Base-by-base conservation (phyloP, 1,284 basidiomycete genomes). In the Trametes versicolor region DNA sequence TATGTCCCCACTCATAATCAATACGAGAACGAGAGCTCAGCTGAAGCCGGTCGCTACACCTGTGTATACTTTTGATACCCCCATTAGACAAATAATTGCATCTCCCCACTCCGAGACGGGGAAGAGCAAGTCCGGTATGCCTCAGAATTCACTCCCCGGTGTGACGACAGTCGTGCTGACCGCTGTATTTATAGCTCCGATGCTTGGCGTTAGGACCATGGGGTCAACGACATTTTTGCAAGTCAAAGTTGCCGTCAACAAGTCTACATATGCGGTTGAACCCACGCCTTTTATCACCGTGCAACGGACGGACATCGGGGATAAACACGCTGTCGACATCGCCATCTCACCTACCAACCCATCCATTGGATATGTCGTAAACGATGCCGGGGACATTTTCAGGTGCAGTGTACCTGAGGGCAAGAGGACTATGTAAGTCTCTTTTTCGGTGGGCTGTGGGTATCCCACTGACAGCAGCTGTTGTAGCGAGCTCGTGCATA, bases 61-160 rank as follows among this genome's bases (percentile, higher is more conserved):
- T n/a, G 67, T 77, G 3, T 75, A 75, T 61, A 78, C 78, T 3
- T 89, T 90, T 68, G 72, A 81, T 23, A 89, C 88, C 2, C 89
- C 89, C 7, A 75, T 76, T 21, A 68, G 69, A 17, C 74, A 76
- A 54, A 67, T 76, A 7, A 55, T 67, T 1, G 54, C 72, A 1
- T 62, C 70, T n/a, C 58, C 63, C 37, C 62, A 58, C 7, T 19
- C 36, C 25, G 52, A 68, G 36, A 12, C 43, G 10, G 61, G 61
- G 12, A 65, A 55, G 34, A 53, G 48, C 29, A 64, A 60, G 37
- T 34, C 49, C 23, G 59, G 65, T 65, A 8, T 27, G 29, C 29
- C 36, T 27, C 21, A 17, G 27, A 5, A 23, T 15, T 4, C 25
- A 15, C 1, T 15, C 3, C 4, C 52, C 23, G 8, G 39, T 17